Percentiles rank a stretch among this genome's conserved stretches.
phyloP scores from a whole-genome alignment of 371 early-diverging fungal species.

The Basidiobolus meristosporus region DNA sequence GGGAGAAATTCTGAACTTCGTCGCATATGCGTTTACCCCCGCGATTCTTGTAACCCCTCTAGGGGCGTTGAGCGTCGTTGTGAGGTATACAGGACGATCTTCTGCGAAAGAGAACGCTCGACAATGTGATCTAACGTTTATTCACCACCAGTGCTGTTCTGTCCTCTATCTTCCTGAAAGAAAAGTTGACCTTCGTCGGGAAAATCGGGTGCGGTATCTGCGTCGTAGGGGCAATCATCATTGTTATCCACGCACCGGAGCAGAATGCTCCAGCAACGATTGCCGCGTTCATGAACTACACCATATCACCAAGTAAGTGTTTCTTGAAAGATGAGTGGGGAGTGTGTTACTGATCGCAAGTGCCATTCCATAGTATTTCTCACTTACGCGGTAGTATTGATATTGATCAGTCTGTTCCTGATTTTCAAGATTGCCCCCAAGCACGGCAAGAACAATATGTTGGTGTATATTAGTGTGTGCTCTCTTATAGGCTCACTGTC shows the following conservation, averaged over 20 bases:
- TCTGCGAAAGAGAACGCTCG: neutral
- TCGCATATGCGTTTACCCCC: slow-evolving; percentile 86
- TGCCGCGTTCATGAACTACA: slow-evolving; percentile 56
- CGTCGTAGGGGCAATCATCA: slow-evolving; percentile 73
- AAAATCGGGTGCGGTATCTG: slow-evolving; percentile 83
- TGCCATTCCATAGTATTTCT: slow-evolving; percentile 37
- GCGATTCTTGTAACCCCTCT: slow-evolving; percentile 91
- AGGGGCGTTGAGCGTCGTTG: slow-evolving; percentile 79
- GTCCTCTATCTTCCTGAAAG: slow-evolving; percentile 77
- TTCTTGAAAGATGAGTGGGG: neutral
- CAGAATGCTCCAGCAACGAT: slow-evolving; percentile 61
- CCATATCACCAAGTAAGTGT: slow-evolving; percentile 41
- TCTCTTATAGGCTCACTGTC: slow-evolving; percentile 83
- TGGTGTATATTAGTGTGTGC: slow-evolving; percentile 76
- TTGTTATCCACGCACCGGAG: slow-evolving; percentile 85
- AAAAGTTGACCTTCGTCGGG: slow-evolving; percentile 63
- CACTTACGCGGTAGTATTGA: slow-evolving; percentile 48
- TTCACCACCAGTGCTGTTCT: slow-evolving; percentile 48
- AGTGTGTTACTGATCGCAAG: neutral
- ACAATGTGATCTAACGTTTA: neutral
- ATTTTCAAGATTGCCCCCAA: slow-evolving; percentile 65
- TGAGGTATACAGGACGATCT: slow-evolving; percentile 16
- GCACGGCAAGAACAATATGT: slow-evolving; percentile 66
- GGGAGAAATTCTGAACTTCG: slow-evolving; percentile 85
- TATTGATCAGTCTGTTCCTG: slow-evolving; percentile 28